Evolutionary conservation across 768 basidiomycete genomes (phyloP).

Genomic region (Phaffia tasmanica): DNA sequence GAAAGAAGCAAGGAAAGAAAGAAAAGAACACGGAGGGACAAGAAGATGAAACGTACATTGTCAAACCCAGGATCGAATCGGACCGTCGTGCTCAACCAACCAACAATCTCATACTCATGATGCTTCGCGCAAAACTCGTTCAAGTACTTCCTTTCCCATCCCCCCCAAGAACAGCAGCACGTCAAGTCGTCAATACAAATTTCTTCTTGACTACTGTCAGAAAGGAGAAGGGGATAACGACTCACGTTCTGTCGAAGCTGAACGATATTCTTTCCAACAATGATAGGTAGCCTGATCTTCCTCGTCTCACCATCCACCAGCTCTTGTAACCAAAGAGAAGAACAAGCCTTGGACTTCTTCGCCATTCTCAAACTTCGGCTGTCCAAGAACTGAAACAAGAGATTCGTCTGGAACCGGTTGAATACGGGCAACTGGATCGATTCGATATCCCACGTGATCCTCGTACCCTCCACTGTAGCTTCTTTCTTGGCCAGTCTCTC

Average conservation of each 20-base stretch:
- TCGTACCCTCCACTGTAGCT: conserved; percentile 37
- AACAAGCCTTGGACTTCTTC: conserved; percentile 42
- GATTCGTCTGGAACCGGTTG: conserved; percentile 43
- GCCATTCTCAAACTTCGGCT: conserved; percentile 41
- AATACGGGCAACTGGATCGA: conserved; percentile 42
- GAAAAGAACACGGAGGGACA: background rate
- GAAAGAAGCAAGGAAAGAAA: too few species aligned
- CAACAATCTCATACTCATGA: conserved; percentile 43
- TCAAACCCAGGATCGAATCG: background rate
- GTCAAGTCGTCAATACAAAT: background rate
- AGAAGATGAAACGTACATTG: background rate
- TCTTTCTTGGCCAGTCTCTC: conserved; percentile 41
- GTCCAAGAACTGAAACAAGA: conserved; percentile 27
- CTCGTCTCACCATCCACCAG: conserved; percentile 46
- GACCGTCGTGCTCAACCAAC: conserved; percentile 27
- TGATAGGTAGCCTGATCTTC: conserved; percentile 43
- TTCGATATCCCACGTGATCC: conserved; percentile 41
- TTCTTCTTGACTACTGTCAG: background rate
- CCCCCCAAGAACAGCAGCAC: background rate
- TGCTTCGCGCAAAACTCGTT: conserved; percentile 43
- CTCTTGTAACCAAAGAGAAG: conserved; percentile 50
- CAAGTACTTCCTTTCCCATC: conserved; percentile 31
- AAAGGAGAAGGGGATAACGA: background rate
- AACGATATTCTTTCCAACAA: conserved; percentile 38
- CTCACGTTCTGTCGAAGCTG: conserved; percentile 41